Evolutionary conservation across 1,139 yeast genomes (phyloP).

Genomic region (Debaryomyces subglobosus): DNA sequence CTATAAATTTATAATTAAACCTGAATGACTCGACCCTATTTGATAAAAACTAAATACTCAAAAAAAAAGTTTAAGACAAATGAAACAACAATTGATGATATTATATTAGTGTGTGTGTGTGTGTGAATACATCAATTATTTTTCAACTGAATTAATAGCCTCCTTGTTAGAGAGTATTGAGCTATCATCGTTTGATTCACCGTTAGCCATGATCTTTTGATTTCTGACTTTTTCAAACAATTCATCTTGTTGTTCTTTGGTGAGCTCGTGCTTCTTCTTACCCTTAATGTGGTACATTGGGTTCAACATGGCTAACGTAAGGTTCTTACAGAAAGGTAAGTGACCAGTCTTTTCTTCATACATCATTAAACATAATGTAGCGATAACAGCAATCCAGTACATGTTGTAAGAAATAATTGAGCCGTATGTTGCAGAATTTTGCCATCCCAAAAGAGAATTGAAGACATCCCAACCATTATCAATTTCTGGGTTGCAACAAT

Average conservation of each 20-base stretch:
- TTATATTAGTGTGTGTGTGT: constrained; percentile 9
- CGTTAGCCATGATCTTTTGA: constrained; percentile 14
- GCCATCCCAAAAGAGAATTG: constrained; percentile 50
- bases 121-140: not conserved
- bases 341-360: constrained; percentile 65
- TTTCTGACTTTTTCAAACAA: constrained; percentile 50
- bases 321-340: constrained; percentile 45
- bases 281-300: constrained; percentile 74
- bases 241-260: constrained; percentile 53
- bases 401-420: constrained; percentile 81
- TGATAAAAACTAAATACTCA: not conserved
- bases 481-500: constrained; percentile 87
- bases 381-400: constrained; percentile 74
- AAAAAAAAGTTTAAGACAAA: not conserved
- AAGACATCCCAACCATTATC: constrained; percentile 95
- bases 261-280: constrained; percentile 63
- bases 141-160: not conserved
- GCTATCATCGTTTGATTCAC: not conserved
- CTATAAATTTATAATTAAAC: constrained; percentile 1
- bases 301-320: constrained; percentile 59
- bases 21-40: constrained; percentile 8
- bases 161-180: not conserved
- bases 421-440: constrained; percentile 73
- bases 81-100: not conserved
- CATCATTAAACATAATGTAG: constrained; percentile 58